Conservation (phyloP, 106 monocot genomes). For the Phalaenopsis equestris region DNA sequence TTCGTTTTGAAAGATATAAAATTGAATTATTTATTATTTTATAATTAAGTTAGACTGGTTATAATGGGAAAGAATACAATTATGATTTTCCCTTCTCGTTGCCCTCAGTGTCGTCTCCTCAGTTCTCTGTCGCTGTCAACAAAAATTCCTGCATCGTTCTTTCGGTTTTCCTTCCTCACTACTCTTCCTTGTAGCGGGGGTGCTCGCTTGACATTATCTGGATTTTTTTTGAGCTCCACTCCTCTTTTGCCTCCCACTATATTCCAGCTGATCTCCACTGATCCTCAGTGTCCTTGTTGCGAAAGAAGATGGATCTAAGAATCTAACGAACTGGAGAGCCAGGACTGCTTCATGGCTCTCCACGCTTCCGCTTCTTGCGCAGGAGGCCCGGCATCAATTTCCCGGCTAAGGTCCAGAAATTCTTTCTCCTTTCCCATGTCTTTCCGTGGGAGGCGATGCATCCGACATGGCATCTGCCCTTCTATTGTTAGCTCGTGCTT, state of each 20-base stretch:
- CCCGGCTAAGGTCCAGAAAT: background rate
- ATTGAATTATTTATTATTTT: no score
- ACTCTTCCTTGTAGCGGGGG: no score
- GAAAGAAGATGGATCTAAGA: background rate
- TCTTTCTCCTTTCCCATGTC: background rate
- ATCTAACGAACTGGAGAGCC: background rate
- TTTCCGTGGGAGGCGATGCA: background rate
- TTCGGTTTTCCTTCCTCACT: background rate
- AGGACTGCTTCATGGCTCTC: background rate
- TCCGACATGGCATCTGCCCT: background rate
- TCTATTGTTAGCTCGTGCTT: background rate
- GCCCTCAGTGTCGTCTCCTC: no score
- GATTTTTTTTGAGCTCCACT: no score
- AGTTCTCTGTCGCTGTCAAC: background rate
- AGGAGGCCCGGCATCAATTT: background rate
- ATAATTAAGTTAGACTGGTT: no score
- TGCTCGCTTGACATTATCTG: no score
- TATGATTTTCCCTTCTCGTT: no score
- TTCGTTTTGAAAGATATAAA: no score
- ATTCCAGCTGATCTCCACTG: background rate
- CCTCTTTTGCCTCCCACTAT: no score
- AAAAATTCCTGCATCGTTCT: background rate
- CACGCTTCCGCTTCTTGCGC: background rate
- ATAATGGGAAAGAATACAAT: no score
- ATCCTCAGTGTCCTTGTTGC: background rate